Percentiles rank a stretch among this genome's conserved stretches.
Evolutionary conservation across 805 yeast species (phyloP).

Genomic region (Priceomyces fermenticarens): DNA sequence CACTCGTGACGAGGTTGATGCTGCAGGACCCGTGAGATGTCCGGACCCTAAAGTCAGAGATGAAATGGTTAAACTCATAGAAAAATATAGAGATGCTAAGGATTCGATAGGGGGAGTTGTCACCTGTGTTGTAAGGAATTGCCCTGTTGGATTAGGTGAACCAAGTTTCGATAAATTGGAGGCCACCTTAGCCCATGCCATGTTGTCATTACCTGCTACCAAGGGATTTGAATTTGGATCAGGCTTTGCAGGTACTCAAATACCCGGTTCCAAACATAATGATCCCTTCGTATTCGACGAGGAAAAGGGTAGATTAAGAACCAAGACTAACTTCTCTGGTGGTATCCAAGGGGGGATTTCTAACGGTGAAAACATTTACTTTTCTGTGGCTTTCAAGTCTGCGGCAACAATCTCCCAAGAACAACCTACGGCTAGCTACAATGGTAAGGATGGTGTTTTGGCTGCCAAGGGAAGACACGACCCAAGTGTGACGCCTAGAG

Average conservation of each 20-base stretch:
- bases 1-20: slow-evolving; percentile 87
- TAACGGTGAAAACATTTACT: slow-evolving; percentile 93
- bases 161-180: slow-evolving; percentile 97
- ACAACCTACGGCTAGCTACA: slow-evolving; percentile 84
- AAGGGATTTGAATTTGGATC: slow-evolving; percentile 98
- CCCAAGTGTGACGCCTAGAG: slow-evolving; percentile 97
- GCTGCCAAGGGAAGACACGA: slow-evolving; percentile 99
- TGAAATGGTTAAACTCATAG: slow-evolving; percentile 82
- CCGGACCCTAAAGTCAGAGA: slow-evolving; percentile 74
- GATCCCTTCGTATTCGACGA: slow-evolving; percentile 75
- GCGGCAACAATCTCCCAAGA: slow-evolving; percentile 97
- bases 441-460: slow-evolving; percentile 80
- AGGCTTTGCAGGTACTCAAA: slow-evolving; percentile 84
- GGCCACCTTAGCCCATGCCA: slow-evolving; percentile 94
- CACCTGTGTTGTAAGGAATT: slow-evolving; percentile 92
- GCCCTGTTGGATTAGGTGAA: slow-evolving; percentile 96
- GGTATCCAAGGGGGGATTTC: slow-evolving; percentile 98
- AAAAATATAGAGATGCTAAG: slow-evolving; percentile 75
- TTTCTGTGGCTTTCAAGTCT: slow-evolving; percentile 94
- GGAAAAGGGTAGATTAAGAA: slow-evolving; percentile 64
- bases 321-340: slow-evolving; percentile 89
- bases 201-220: slow-evolving; percentile 96
- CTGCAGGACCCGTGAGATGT: slow-evolving; percentile 87
- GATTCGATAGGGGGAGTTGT: slow-evolving; percentile 98
- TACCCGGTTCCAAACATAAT: slow-evolving; percentile 93